Conservation (phyloP, 352 stramenopile genomes). For the Phytophthora podocarpi region DNA sequence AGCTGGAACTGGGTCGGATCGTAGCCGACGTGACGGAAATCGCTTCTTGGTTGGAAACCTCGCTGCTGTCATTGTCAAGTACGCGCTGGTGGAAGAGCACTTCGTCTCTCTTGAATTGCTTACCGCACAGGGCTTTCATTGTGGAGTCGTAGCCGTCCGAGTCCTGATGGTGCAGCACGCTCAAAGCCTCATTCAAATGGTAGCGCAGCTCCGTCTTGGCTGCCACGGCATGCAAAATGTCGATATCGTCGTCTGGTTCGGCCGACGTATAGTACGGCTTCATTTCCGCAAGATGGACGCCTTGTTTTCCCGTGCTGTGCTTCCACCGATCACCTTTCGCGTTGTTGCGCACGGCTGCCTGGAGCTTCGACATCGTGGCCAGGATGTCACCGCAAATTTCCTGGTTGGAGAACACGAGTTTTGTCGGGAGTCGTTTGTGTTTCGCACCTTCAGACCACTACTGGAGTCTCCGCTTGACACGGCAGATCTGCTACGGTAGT, state of each 20-base stretch:
- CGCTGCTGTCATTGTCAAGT: too few species aligned
- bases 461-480: constrained; percentile 14
- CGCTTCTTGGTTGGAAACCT: constrained; percentile 31
- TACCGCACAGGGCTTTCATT: constrained; percentile 56
- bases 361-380: constrained; percentile 58
- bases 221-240: constrained; percentile 53
- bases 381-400: constrained; percentile 66
- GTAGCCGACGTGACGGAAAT: constrained; percentile 45
- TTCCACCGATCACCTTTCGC: constrained; percentile 47
- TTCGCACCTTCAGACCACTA: constrained; percentile 29
- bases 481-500: constrained; percentile 14
- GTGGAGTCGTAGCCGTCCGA: constrained; percentile 49
- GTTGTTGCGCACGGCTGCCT: constrained; percentile 42
- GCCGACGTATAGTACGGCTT: constrained; percentile 31
- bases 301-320: constrained; percentile 31
- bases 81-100: constrained; percentile 54
- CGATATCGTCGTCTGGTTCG: constrained; percentile 39
- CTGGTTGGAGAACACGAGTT: constrained; percentile 50
- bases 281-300: constrained; percentile 56
- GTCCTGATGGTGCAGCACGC: constrained; percentile 53
- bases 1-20: constrained; percentile 30
- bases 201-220: constrained; percentile 59
- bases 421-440: too few species aligned
- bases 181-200: constrained; percentile 71
- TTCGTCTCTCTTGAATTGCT: constrained; percentile 52